phyloP scores from a whole-genome alignment of 768 basidiomycete genomes.

The Mycena kentingensis region DNA sequence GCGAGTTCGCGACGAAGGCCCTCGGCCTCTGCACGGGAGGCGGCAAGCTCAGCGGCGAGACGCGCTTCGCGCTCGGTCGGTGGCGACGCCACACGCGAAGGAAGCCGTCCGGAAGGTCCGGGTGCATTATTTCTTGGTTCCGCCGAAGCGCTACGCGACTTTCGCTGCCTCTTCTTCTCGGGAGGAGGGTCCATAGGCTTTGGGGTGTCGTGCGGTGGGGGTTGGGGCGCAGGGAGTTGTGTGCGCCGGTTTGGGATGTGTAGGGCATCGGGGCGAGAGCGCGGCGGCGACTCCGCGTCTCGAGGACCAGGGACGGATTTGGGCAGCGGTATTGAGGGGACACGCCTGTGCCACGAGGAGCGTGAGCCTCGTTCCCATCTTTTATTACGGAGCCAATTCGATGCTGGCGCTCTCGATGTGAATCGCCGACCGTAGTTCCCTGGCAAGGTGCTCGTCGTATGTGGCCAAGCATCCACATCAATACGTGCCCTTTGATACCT shows the following conservation, averaged over 20 bases:
- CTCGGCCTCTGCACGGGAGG: constrained; percentile 18
- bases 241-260: no score
- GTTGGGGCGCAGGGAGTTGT: not conserved
- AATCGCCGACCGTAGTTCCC: no score
- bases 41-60: constrained; percentile 13
- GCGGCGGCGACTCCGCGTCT: not conserved
- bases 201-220: not conserved
- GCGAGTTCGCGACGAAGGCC: constrained; percentile 15
- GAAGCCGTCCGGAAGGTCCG: not conserved
- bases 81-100: not conserved
- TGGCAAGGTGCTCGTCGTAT: no score
- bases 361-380: not conserved
- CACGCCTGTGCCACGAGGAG: not conserved
- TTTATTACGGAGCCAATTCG: no score
- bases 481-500: no score
- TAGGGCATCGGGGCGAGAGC: no score
- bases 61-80: constrained; percentile 1
- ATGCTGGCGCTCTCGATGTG: no score
- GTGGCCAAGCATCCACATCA: no score
- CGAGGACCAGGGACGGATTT: not conserved
- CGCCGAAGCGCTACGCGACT: not conserved
- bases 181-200: not conserved
- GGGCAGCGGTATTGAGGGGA: not conserved
- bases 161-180: not conserved
- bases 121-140: not conserved